phyloP scores from a whole-genome alignment of 768 basidiomycete genomes.

The Phylloporus arenicola region DNA sequence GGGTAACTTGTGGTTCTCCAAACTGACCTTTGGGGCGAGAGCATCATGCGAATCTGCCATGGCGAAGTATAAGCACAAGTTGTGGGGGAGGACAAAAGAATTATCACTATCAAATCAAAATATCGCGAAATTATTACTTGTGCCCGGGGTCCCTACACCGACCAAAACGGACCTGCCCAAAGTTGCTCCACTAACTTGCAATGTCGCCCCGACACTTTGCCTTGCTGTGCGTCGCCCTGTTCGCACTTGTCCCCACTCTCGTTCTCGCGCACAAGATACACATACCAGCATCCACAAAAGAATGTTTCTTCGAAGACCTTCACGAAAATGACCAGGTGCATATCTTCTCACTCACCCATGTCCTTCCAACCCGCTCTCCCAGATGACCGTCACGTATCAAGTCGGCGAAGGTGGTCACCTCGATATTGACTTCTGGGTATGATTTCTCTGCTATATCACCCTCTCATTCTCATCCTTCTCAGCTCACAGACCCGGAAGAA shows the following conservation, averaged over 20 bases:
- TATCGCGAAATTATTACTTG: slow-evolving; percentile 6
- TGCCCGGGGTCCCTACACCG: slow-evolving; percentile 22
- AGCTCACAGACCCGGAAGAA: slow-evolving; percentile 80
- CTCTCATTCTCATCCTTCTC: slow-evolving; percentile 5
- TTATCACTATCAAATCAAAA: slow-evolving; percentile 22
- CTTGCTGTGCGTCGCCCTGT: slow-evolving; percentile 28
- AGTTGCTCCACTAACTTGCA: not conserved
- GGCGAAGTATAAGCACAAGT: slow-evolving; percentile 16
- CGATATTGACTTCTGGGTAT: slow-evolving; percentile 96
- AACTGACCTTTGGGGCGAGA: slow-evolving; percentile 66
- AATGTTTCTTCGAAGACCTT: slow-evolving; percentile 95
- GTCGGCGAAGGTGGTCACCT: slow-evolving; percentile 95
- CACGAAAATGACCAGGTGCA: slow-evolving; percentile 83
- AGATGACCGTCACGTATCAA: slow-evolving; percentile 99
- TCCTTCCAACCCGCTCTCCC: slow-evolving; percentile 1
- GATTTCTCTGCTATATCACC: slow-evolving; percentile 10
- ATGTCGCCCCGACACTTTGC: slow-evolving; percentile 39
- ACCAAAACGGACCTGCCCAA: not conserved
- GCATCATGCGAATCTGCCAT: slow-evolving; percentile 61
- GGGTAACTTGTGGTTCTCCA: not conserved
- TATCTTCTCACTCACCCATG: not conserved
- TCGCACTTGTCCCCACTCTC: slow-evolving; percentile 29
- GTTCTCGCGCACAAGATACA: slow-evolving; percentile 66
- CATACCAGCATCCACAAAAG: slow-evolving; percentile 74
- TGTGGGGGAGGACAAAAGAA: slow-evolving; percentile 13